These are phyloP conservation scores for Herpetospermum pedunculosum DNA, from an alignment of 306 rosid genomes.

Conservation along the genomic window DNA sequence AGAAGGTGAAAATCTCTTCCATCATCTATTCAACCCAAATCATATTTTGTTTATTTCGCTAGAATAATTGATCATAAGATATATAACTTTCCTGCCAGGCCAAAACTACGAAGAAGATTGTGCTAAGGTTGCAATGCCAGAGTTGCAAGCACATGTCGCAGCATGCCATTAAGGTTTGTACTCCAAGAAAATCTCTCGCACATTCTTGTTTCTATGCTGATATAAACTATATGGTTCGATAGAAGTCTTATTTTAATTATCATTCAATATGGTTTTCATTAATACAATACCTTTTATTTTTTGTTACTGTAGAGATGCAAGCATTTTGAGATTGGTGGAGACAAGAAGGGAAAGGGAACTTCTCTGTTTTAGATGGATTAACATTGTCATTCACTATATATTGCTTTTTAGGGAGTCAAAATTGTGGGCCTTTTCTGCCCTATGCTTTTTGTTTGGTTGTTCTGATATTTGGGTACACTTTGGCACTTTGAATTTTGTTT, in stretches of 20 bases:
- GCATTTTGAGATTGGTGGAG: constrained; percentile 32
- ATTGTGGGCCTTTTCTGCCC: neutral
- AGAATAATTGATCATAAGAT: neutral
- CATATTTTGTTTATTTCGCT: neutral
- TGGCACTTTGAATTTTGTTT: neutral
- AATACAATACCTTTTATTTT: neutral
- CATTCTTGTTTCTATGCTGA: neutral
- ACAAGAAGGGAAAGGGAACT: constrained; percentile 35
- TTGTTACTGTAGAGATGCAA: constrained; percentile 28
- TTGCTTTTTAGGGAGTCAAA: neutral
- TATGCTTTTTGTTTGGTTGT: neutral
- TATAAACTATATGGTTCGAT: neutral
- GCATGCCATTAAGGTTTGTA: constrained; percentile 32
- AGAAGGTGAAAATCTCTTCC: constrained; percentile 16
- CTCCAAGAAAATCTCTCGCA: neutral
- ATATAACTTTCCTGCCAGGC: constrained; percentile 16
- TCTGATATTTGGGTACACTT: neutral
- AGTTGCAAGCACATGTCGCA: constrained; percentile 38
- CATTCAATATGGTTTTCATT: too few relatives aligned
- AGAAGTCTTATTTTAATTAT: too few relatives aligned
- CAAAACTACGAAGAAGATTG: constrained; percentile 39
- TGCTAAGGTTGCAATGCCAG: constrained; percentile 38
- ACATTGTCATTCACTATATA: neutral
- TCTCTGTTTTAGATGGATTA: constrained; percentile 20
- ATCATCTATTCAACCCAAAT: neutral